Percentiles rank a stretch among this genome's conserved stretches.
Conservation (phyloP, 2,329 filamentous ascomycete species). For the Ophiostoma sp. region DNA sequence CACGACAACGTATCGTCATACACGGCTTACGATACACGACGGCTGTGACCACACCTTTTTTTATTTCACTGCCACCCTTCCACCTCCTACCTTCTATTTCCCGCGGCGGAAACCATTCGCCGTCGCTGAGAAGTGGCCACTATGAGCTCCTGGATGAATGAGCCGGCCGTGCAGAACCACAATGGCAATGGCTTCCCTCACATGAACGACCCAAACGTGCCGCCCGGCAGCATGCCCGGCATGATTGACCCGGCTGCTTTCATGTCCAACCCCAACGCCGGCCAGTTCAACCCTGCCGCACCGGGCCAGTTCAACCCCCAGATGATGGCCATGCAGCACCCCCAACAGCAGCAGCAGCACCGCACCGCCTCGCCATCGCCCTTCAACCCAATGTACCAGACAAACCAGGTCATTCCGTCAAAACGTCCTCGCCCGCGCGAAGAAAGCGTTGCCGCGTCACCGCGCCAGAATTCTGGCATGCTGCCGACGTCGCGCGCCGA, state of each 20-base stretch:
- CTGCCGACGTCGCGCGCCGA: slow-evolving; percentile 81
- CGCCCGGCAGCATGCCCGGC: slow-evolving; percentile 39
- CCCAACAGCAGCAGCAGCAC: slow-evolving; percentile 31
- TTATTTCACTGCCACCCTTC: background rate
- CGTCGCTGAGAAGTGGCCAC: slow-evolving; percentile 27
- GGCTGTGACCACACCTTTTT: background rate
- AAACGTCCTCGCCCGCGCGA: slow-evolving; percentile 78
- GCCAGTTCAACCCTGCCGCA: slow-evolving; percentile 16
- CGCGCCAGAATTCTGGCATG: slow-evolving; percentile 67
- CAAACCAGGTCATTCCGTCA: slow-evolving; percentile 79
- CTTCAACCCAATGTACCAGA: slow-evolving; percentile 72
- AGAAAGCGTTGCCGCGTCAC: slow-evolving; percentile 78
- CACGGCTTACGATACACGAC: background rate
- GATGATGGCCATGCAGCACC: slow-evolving; percentile 58
- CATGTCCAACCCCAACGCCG: slow-evolving; percentile 44
- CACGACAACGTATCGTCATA: background rate
- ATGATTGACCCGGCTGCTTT: slow-evolving; percentile 64
- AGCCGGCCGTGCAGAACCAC: slow-evolving; percentile 61
- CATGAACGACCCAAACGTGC: slow-evolving; percentile 55
- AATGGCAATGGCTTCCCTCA: slow-evolving; percentile 64
- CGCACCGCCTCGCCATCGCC: slow-evolving; percentile 70
- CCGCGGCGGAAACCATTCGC: slow-evolving; percentile 32
- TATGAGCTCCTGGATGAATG: slow-evolving; percentile 70
- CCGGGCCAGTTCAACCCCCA: slow-evolving; percentile 56
- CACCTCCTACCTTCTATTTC: slow-evolving; percentile 16